Conservation (phyloP, 208 protist species). For the Trypanosoma lewisi region DNA sequence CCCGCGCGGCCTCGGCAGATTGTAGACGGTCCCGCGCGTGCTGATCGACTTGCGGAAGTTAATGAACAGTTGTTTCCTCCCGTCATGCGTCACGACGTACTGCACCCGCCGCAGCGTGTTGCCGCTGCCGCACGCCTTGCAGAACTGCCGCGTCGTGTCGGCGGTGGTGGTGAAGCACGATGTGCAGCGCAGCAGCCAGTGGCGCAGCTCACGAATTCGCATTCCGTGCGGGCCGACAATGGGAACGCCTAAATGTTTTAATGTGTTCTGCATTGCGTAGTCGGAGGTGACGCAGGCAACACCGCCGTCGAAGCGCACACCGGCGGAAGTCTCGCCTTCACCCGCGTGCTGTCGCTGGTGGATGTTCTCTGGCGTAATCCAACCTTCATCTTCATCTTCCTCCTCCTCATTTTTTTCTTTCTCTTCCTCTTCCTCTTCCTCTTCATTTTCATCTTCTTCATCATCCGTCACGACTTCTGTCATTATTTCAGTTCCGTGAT, state of each 20-base stretch:
- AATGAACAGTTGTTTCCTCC: slow-evolving; percentile 87
- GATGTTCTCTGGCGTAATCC: slow-evolving; percentile 94
- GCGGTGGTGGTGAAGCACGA: slow-evolving; percentile 83
- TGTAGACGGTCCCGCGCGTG: slow-evolving; percentile 87
- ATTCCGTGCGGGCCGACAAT: slow-evolving; percentile 86
- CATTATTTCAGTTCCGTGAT: slow-evolving; percentile 21
- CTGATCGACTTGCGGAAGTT: slow-evolving; percentile 84
- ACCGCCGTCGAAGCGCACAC: slow-evolving; percentile 57
- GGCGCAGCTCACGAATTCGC: slow-evolving; percentile 83
- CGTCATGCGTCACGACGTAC: slow-evolving; percentile 83
- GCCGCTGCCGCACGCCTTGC: slow-evolving; percentile 80
- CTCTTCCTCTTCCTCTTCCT: slow-evolving; percentile 2
- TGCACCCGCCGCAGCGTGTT: slow-evolving; percentile 90
- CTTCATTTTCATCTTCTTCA: slow-evolving; percentile 11
- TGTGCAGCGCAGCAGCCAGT: slow-evolving; percentile 90
- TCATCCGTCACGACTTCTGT: slow-evolving; percentile 24
- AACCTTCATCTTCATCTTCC: slow-evolving; percentile 76
- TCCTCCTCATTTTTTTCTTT: slow-evolving; percentile 13
- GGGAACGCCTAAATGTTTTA: slow-evolving; percentile 89
- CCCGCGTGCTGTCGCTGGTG: slow-evolving; percentile 28
- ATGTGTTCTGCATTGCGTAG: slow-evolving; percentile 94
- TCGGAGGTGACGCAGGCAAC: slow-evolving; percentile 94
- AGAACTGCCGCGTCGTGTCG: slow-evolving; percentile 93
- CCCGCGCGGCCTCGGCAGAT: slow-evolving; percentile 83
- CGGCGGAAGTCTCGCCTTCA: slow-evolving; percentile 2